A percentile compares a stretch with the other conserved stretches of the same genome.
Conservation (phyloP, 1,284 basidiomycete species). For the Amylostereum areolatum region DNA sequence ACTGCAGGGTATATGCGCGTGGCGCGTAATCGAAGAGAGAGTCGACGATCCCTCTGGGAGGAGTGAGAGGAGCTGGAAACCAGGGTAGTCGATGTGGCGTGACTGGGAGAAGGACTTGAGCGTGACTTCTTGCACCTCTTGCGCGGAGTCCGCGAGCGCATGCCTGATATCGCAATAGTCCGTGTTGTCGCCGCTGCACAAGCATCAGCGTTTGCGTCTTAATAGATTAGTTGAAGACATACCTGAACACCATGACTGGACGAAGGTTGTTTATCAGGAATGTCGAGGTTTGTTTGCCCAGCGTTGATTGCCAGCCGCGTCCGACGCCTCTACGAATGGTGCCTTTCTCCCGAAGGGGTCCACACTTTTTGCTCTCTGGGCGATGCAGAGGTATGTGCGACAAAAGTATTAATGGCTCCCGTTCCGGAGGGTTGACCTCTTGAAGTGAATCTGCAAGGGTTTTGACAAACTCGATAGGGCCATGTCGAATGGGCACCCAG, state of each 20-base stretch:
- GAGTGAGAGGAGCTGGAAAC: conserved; percentile 82
- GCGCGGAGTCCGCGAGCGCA: conserved; percentile 28
- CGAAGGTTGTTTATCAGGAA: conserved; percentile 65
- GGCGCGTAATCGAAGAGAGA: conserved; percentile 14
- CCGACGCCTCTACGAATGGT: conserved; percentile 39
- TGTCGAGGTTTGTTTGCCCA: conserved; percentile 65
- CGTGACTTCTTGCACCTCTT: conserved; percentile 44
- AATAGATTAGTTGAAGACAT: conserved; percentile 14
- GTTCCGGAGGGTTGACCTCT: background rate
- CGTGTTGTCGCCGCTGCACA: conserved; percentile 75
- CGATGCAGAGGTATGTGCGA: conserved; percentile 81
- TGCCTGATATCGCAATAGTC: conserved; percentile 82
- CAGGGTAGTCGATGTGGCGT: conserved; percentile 70
- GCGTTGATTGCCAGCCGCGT: conserved; percentile 76
- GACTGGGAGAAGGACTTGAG: conserved; percentile 83
- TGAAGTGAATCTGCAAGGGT: conserved; percentile 27
- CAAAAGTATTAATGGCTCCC: conserved; percentile 59
- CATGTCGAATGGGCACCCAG: conserved; percentile 56
- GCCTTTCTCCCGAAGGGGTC: conserved; percentile 68
- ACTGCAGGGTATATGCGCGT: conserved; percentile 53
- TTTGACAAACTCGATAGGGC: conserved; percentile 71
- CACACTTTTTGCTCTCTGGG: conserved; percentile 65
- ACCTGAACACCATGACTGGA: conserved; percentile 73
- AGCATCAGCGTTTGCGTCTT: conserved; percentile 3
- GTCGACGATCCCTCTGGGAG: conserved; percentile 33